Evolutionary conservation across 2,329 filamentous ascomycete genomes (phyloP).

Genomic region (Claviceps sp.): DNA sequence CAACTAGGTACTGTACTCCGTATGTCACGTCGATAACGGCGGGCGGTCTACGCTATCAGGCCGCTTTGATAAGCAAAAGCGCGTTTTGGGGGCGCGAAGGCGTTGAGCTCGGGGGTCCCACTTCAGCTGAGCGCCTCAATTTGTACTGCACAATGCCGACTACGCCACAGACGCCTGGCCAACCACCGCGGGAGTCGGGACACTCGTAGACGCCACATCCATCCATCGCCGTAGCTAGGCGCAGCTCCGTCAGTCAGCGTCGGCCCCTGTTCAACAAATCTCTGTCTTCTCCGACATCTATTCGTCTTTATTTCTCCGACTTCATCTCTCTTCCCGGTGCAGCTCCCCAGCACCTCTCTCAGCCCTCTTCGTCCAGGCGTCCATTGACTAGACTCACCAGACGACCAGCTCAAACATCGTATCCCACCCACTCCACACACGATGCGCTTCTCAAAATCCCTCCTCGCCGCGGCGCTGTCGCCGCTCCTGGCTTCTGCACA

Average conservation of each 20-base stretch:
- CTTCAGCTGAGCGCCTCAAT: neutral
- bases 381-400: neutral
- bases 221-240: too few species aligned
- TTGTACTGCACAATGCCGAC: too few species aligned
- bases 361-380: neutral
- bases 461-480: slow-evolving; percentile 35
- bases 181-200: too few species aligned
- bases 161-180: too few species aligned
- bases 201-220: too few species aligned
- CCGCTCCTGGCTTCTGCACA: slow-evolving; percentile 42
- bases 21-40: neutral
- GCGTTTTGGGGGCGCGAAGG: neutral
- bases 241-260: too few species aligned
- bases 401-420: neutral
- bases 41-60: neutral
- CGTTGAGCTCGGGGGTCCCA: neutral
- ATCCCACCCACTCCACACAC: slow-evolving; percentile 10
- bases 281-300: neutral
- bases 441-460: slow-evolving; percentile 46
- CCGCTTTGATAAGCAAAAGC: too few species aligned
- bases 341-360: neutral
- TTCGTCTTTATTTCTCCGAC: neutral
- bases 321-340: neutral
- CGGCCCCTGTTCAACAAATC: neutral
- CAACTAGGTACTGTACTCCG: too few species aligned